Conservation (phyloP, 2,329 filamentous ascomycete genomes). For the Botrytis pseudocinerea region DNA sequence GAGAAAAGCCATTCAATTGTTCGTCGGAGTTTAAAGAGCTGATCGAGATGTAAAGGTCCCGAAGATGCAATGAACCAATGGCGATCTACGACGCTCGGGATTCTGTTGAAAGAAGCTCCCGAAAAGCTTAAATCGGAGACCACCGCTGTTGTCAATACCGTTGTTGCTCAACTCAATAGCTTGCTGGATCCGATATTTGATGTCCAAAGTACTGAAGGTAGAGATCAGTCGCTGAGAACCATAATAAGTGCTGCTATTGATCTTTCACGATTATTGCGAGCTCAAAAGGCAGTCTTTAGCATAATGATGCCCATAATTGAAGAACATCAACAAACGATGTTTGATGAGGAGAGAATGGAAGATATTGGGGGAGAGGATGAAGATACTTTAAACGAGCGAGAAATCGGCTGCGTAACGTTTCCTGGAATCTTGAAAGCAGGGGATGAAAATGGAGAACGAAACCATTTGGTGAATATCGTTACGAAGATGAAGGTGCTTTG, state of each 20-base stretch:
- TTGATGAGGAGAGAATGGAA: slow-evolving; percentile 63
- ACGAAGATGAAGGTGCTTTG: slow-evolving; percentile 67
- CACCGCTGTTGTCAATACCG: slow-evolving; percentile 44
- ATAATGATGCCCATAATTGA: slow-evolving; percentile 55
- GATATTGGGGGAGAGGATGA: slow-evolving; percentile 64
- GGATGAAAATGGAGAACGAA: slow-evolving; percentile 62
- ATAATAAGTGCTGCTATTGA: slow-evolving; percentile 56
- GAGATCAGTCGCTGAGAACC: slow-evolving; percentile 55
- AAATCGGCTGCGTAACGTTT: slow-evolving; percentile 63
- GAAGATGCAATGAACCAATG: slow-evolving; percentile 62
- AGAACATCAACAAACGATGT: slow-evolving; percentile 55
- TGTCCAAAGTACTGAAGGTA: slow-evolving; percentile 40
- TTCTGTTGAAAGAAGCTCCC: slow-evolving; percentile 56
- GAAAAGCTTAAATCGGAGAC: slow-evolving; percentile 51
- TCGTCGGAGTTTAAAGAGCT: neutral
- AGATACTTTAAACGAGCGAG: slow-evolving; percentile 51
- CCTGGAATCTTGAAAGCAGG: slow-evolving; percentile 65
- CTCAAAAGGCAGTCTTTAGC: slow-evolving; percentile 59
- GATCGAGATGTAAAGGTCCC: slow-evolving; percentile 43
- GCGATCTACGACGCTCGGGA: slow-evolving; percentile 63
- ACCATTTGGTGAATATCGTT: slow-evolving; percentile 63
- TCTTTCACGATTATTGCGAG: slow-evolving; percentile 55
- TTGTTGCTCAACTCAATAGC: slow-evolving; percentile 50
- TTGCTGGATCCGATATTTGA: slow-evolving; percentile 52
- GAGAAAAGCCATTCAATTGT: slow-evolving; percentile 11